Evolutionary conservation across 1,284 basidiomycete genomes (phyloP).

Genomic region (Neonothopanus nambi): DNA sequence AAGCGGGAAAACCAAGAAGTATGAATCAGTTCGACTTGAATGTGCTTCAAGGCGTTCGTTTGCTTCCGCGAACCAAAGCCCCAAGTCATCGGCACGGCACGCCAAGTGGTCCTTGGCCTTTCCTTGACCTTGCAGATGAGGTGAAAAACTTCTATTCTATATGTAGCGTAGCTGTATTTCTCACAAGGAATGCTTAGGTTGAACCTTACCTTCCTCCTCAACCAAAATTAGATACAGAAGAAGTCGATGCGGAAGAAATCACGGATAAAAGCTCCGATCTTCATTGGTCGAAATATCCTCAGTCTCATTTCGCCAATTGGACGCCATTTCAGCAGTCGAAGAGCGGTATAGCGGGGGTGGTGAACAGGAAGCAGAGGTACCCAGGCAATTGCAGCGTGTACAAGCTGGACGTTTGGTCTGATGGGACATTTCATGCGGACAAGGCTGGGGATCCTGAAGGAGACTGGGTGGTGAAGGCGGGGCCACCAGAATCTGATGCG

Average conservation of each 20-base stretch:
- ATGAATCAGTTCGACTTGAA: too few species aligned
- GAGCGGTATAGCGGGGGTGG: constrained; percentile 38
- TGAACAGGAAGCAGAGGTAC: constrained; percentile 24
- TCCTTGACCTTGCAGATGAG: constrained; percentile 36
- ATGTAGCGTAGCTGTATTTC: too few species aligned
- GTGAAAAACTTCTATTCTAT: constrained; percentile 22
- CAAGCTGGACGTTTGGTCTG: constrained; percentile 39
- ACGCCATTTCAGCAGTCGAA: constrained; percentile 45
- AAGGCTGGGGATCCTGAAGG: constrained; percentile 2
- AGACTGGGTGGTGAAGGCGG: constrained; percentile 8
- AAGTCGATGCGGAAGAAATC: neutral
- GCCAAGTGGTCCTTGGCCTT: constrained; percentile 40
- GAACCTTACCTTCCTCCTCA: constrained; percentile 9
- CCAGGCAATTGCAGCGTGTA: constrained; percentile 32
- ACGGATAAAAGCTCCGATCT: neutral
- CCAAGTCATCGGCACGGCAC: constrained; percentile 6
- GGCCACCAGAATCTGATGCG: neutral
- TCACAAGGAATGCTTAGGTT: constrained; percentile 24
- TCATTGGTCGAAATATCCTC: constrained; percentile 49
- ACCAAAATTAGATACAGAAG: constrained; percentile 3
- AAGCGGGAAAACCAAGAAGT: too few species aligned
- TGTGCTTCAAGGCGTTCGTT: too few species aligned
- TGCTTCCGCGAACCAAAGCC: neutral
- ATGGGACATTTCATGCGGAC: constrained; percentile 12
- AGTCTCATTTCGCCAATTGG: constrained; percentile 55